Conservation (phyloP, 73 alveolate species). For the Durusdinium trenchii region DNA sequence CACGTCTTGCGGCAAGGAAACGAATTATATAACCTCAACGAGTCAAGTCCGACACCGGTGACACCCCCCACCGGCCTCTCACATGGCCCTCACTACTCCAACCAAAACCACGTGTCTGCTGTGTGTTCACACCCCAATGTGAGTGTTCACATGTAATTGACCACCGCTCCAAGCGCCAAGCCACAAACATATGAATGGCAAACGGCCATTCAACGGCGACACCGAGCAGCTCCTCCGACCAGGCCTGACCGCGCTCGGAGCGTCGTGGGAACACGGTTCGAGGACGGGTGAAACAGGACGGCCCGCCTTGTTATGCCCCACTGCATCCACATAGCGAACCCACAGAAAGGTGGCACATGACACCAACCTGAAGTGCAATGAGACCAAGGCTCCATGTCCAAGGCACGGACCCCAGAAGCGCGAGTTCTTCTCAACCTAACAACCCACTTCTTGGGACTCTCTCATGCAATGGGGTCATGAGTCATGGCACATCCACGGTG, state of each 20-base stretch:
- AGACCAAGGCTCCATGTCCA: not conserved
- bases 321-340: slow-evolving; percentile 66
- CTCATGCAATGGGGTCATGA: too few relatives aligned
- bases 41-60: not conserved
- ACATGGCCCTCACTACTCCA: not conserved
- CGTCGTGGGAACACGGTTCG: not conserved
- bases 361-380: not conserved
- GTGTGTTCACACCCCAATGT: too few relatives aligned
- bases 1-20: too few relatives aligned
- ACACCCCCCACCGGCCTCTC: not conserved
- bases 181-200: not conserved
- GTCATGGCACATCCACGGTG: too few relatives aligned
- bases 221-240: not conserved
- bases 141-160: too few relatives aligned
- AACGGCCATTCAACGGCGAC: not conserved
- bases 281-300: not conserved
- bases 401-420: not conserved
- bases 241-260: not conserved
- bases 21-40: not conserved
- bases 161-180: too few relatives aligned
- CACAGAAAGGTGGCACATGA: slow-evolving; percentile 41
- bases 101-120: too few relatives aligned
- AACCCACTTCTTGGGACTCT: too few relatives aligned
- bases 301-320: slow-evolving; percentile 18
- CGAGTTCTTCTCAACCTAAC: not conserved